Evolutionary conservation across 352 stramenopile species (phyloP).

Genomic region (Pythium insidiosum): DNA sequence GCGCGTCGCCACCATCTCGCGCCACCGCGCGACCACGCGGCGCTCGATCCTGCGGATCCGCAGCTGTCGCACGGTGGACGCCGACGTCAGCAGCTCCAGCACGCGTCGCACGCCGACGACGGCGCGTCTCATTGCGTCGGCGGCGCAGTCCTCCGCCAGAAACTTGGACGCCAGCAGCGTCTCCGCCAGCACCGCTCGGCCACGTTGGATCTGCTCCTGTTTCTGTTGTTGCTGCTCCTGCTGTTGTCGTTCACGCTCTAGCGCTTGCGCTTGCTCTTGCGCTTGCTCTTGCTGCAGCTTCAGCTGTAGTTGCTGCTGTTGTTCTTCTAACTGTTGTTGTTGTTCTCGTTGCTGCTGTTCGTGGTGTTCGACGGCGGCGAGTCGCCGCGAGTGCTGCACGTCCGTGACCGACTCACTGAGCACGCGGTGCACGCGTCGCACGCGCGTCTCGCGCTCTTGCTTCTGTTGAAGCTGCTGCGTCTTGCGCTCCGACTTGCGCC

Average conservation of each 20-base stretch:
- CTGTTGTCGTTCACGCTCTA: no score
- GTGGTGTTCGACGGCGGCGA: background rate
- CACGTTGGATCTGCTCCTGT: background rate
- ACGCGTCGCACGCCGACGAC: background rate
- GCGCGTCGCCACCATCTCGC: slow-evolving; percentile 1
- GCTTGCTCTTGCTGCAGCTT: no score
- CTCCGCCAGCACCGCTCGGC: no score
- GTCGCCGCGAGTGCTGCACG: background rate
- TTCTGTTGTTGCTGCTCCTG: background rate
- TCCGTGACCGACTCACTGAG: background rate
- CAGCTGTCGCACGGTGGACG: background rate
- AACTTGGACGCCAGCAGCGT: no score
- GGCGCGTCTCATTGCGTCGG: background rate
- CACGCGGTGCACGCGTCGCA: background rate
- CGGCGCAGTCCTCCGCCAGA: no score
- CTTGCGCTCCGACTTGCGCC: slow-evolving; percentile 6
- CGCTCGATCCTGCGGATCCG: slow-evolving; percentile 2
- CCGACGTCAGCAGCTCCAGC: background rate
- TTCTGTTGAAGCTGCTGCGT: slow-evolving; percentile 9
- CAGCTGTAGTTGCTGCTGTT: no score
- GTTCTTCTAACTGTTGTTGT: no score
- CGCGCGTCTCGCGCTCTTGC: slow-evolving; percentile 1
- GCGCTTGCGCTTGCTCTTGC: no score
- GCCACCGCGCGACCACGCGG: slow-evolving; percentile 6
- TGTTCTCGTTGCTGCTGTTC: no score